Conservation (phyloP, 1,284 basidiomycete genomes). For the Serendipita sp. region DNA sequence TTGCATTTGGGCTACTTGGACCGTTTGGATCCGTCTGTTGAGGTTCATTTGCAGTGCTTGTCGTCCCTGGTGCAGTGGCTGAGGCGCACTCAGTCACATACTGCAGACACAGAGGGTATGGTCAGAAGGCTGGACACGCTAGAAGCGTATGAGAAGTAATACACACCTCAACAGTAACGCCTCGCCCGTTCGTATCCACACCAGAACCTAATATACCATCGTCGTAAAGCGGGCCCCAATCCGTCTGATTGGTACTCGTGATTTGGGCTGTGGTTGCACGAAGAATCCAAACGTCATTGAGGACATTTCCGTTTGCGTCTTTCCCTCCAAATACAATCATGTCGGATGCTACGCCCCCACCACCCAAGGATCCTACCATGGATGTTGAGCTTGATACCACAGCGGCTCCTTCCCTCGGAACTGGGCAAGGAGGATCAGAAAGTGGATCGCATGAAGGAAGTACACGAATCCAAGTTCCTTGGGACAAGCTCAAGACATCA, state of each 20-base stretch:
- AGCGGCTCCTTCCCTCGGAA: constrained; percentile 54
- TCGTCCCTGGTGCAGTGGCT: constrained; percentile 19
- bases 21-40: constrained; percentile 15
- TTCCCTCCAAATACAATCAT: constrained; percentile 67
- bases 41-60: constrained; percentile 18
- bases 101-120: constrained; percentile 18
- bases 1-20: neutral
- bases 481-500: constrained; percentile 33
- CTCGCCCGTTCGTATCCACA: constrained; percentile 44
- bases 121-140: neutral
- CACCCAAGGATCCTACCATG: constrained; percentile 40
- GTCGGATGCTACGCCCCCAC: constrained; percentile 34
- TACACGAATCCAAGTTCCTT: constrained; percentile 56
- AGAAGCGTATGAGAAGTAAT: neutral
- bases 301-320: constrained; percentile 47
- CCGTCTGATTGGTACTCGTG: constrained; percentile 32
- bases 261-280: constrained; percentile 49
- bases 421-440: constrained; percentile 34
- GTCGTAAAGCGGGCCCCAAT: constrained; percentile 45
- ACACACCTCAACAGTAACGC: constrained; percentile 33
- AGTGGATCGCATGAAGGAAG: constrained; percentile 61
- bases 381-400: constrained; percentile 38
- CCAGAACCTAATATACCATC: constrained; percentile 46
- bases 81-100: constrained; percentile 48
- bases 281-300: constrained; percentile 62